phyloP scores from a whole-genome alignment of 2,329 filamentous ascomycete species.

The Juglanconis sp. region DNA sequence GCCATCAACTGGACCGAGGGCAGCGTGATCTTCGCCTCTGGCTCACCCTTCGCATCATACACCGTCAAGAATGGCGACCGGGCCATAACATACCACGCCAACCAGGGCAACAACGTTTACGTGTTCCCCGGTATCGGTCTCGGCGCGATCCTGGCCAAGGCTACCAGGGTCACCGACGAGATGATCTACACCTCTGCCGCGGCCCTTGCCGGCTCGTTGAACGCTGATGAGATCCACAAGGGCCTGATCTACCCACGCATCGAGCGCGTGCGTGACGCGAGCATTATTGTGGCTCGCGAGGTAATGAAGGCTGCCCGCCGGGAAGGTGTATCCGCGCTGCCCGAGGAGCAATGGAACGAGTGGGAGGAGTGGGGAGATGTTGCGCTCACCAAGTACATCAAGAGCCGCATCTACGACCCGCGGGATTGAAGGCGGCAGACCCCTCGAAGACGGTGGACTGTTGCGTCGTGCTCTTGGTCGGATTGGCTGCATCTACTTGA shows the following conservation, averaged over 20 bases:
- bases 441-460: constrained; percentile 16
- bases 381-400: constrained; percentile 58
- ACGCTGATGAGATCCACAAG: constrained; percentile 73
- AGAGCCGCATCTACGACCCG: constrained; percentile 60
- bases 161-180: constrained; percentile 79
- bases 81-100: constrained; percentile 67
- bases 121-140: constrained; percentile 96
- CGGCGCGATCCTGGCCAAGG: constrained; percentile 87
- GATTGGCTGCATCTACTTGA: constrained; percentile 5
- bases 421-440: constrained; percentile 15
- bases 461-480: constrained; percentile 17
- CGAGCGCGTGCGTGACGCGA: constrained; percentile 87
- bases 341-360: constrained; percentile 66
- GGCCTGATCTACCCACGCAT: constrained; percentile 90
- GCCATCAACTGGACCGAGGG: constrained; percentile 89
- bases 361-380: constrained; percentile 72
- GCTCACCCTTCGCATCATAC: constrained; percentile 81
- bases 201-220: constrained; percentile 74
- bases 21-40: constrained; percentile 88
- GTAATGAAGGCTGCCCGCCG: constrained; percentile 89
- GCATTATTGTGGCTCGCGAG: constrained; percentile 78
- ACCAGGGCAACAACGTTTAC: constrained; percentile 85
- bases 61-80: constrained; percentile 60
- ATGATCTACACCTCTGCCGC: constrained; percentile 97
- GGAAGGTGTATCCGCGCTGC: constrained; percentile 69